Base-by-base conservation (phyloP, 257 asterid genomes). In the Anisodus tanguticus region DNA sequence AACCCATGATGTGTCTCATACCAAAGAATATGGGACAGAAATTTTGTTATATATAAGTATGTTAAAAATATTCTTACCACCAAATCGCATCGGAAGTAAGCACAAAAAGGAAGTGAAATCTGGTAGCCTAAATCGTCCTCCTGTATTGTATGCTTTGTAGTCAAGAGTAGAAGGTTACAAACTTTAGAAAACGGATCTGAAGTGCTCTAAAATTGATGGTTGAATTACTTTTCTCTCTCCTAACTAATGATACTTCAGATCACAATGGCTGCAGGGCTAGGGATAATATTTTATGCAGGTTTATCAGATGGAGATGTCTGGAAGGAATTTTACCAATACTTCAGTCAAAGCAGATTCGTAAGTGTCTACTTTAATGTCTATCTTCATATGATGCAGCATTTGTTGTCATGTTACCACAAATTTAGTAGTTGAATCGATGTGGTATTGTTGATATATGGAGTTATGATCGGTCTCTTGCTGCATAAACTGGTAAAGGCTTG, bases 271-370 rank as follows among this genome's bases (percentile, higher is more conserved):
- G 93, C 94, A 88, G 99, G 98, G 85, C 81, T 94, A 53, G 97
- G 92, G 79, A 59, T 91, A 82, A 68, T 85, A 63, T 87, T 80
- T 10, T 92, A 92, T 79, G 97, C 97, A 9, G 85, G 92, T 80
- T 88, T 90, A 76, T 88, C 97, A 13, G 87, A 90, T 37, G 95
- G 85, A 58, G 97, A 92, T 83, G 89, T 60, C 58, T 94, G 98
- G 99, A 91, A 83, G 85, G 98, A 94, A 89, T 94, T 89, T 88
- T 89, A 84, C 87, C 97, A 92, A 88, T 93, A 93, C 86, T 94
- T 96, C 90, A 81, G 86, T 85, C 95, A 93, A 86, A 96, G 99
- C 93, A 94, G 91, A 91, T 92, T 96, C 80, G 99, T 96, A 88
- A 92, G 99, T 91, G 54, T 59, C 19, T 39, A 43, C 37, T 35